Base-by-base conservation (phyloP, 257 asterid species). In the Avicennia marina region DNA sequence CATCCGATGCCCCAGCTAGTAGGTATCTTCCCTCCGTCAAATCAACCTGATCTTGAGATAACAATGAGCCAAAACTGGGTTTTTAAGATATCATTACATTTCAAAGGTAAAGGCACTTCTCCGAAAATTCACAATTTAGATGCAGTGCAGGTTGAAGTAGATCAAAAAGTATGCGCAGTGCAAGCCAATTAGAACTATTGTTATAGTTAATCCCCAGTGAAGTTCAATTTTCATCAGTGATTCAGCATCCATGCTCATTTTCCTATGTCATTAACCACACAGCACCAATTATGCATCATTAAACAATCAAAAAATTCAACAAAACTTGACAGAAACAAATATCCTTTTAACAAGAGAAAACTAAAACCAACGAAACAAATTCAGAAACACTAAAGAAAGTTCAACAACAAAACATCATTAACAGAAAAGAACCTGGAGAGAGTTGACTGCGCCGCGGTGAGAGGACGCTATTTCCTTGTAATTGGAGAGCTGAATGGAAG, bases 11-110 rank as follows among this genome's bases (percentile, higher is more conserved):
- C 59, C 89, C 91, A 19, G 95, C 84, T 42, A 93, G 71, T 59
- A 93, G 79, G 73, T 93, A 93, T 42, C 99, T 81, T 17, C 95
- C 87, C 80, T 89, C 99, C 68, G 95, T 93, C 89, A 93, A 84
- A 84, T 93, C 99, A 81, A 89, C 96, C 97, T 88, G 95, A 81
- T 72, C 78, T 77, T 74, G 83, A 80, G 79, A 81, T 77, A 83
- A 68, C 46, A 72, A 73, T 16, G 63, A 69, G 79, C 72, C 79
- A 73, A 66, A 72, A 51, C 48, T 32, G 29, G 22, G 62, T 62
- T 73, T 71, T 48, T 68, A 53, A 58, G 66, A 72, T 41, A 47
- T 67, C 43, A 47, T 52, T 18, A 46, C 41, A 45, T 57, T 54
- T n/a, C n/a, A n/a, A n/a, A n/a, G n/a, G n/a, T n/a, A n/a, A n/a